Evolutionary conservation across 768 basidiomycete genomes (phyloP), one percentile per base, ranked within the genome.

Genomic region (Boletus sp.): DNA sequence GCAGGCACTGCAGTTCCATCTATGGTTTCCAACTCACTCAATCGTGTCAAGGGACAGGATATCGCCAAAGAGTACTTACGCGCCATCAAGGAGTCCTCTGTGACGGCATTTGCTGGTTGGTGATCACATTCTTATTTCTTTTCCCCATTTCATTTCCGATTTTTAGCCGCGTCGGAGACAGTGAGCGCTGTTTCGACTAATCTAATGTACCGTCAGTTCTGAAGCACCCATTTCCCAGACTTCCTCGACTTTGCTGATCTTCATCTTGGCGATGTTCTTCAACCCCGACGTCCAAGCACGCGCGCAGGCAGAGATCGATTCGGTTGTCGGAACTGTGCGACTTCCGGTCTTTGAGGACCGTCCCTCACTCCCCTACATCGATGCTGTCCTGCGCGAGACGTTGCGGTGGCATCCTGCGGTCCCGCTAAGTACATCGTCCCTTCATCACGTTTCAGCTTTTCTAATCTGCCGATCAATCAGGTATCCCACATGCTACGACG

Each of bases 241-340:
- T 18, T 59, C 68, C 1, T 74, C 75, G 11, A 63, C 66, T 14
- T 9, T 76, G 7, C 24, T 65, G 36, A 67, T 62, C 14, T 75
- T 76, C 46, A 36, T 73, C 36, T 57, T 69, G 51, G 73, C 73
- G 7, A 78, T 78, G 75, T 50, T 72, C 4, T 67, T 66, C 29
- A 66, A 72, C 36, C 78, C 75, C 4, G 68, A 72, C 3, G 68
- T 69, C n/a, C 77, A 77, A 56, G 52, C 47, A 1, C 74, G 69
- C 28, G 76, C 76, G 0, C 77, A 78, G 37, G 67, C 64, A 42
- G 78, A 77, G 55, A 69, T 79, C 7, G 68, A 72, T 52, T 56
- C 57, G 3, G 64, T 73, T 18, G 45, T 76, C 17, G 74, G 74
- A 14, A 46, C 52, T 2, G 66, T 61, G 24, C 64, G 74, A 24